Base-by-base conservation (phyloP, 331 rosid genomes). In the Rhamnella rubrinervis region DNA sequence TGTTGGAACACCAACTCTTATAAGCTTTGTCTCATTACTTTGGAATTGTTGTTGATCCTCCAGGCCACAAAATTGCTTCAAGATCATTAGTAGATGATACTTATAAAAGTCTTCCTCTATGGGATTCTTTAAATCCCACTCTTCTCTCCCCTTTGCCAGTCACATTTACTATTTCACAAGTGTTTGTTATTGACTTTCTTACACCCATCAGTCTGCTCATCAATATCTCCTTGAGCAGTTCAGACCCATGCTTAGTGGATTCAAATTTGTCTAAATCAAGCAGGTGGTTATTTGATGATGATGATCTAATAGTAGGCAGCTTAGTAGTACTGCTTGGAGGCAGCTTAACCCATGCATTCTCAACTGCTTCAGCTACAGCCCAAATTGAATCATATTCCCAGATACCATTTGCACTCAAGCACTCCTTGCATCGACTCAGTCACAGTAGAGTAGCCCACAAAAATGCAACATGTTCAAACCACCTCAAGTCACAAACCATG, bases 41-140 rank as follows among this genome's bases (percentile, higher is more conserved):
- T 4, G 7, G 13, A 13, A 58, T 16, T 7, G 13, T 65, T 37
- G 70, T 62, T 8, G 75, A 26, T 47, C 75, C 71, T 41, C 75
- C 80, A 4, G 75, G 75, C 80, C 75, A 69, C 56, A 63, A 56
- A 40, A 76, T 16, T 6, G 71, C 23, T 44, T 70, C 71, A 12
- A 63, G 40, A 12, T 70, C 10, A 3, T 56, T 31, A 7, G 8
- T 7, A 12, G 75, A 70, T 40, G 64, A 28, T 38, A 47, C 23
- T 0, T 23, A 23, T 23, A 23, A 12, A 18, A 47, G 41, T 31
- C 70, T 68, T 4, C 38, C 10, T 16, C 16, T 66, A 18, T 26
- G 10, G 3, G 17, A 6, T 38, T 23, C 10, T 52, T 52, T n/a
- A 50, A 56, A 21, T 41, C 71, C 75, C 20, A 76, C 56, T 23